Evolutionary conservation across 331 rosid genomes (phyloP).

Genomic region (Quercus phellos): DNA sequence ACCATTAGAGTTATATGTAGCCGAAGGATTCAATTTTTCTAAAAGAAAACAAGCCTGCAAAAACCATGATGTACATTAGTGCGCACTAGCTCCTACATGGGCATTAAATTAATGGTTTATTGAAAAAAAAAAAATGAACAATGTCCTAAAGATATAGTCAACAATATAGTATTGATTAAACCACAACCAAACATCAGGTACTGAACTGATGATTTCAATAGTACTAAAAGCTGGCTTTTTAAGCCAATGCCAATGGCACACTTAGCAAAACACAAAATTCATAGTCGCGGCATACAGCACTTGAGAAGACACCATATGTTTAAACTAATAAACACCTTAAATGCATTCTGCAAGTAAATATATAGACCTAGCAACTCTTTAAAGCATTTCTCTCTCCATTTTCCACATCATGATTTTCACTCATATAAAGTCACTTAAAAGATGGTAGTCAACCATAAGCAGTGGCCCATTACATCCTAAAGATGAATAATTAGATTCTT

Average conservation of each 20-base stretch:
- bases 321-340: background rate
- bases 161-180: background rate
- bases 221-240: background rate
- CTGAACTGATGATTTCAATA: background rate
- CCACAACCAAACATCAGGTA: background rate
- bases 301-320: background rate
- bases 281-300: background rate
- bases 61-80: background rate
- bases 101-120: background rate
- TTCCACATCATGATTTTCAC: background rate
- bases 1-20: constrained; percentile 72
- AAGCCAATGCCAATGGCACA: no score
- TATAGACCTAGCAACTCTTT: background rate
- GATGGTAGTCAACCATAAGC: background rate
- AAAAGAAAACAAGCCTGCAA: constrained; percentile 86
- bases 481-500: background rate
- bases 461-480: background rate
- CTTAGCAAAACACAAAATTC: background rate
- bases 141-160: background rate
- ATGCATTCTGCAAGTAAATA: background rate
- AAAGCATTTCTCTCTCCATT: background rate
- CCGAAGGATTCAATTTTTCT: constrained; percentile 86
- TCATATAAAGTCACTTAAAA: background rate
- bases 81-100: background rate
- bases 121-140: background rate